Evolutionary conservation across 2,329 filamentous ascomycete genomes (phyloP).

Genomic region (Curvularia hawaiiensis): DNA sequence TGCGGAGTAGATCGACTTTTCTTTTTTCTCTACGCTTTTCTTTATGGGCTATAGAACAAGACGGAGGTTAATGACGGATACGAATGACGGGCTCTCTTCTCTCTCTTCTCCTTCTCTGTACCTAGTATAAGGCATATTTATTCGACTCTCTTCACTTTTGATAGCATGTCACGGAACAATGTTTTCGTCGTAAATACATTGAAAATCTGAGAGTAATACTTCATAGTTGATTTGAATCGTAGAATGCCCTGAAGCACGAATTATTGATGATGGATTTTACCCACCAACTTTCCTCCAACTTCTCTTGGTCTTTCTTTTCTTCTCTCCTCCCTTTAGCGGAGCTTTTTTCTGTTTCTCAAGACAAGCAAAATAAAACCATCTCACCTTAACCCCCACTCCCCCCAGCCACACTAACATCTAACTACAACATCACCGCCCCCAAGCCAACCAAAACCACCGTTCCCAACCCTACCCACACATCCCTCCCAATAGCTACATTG

Average conservation of each 20-base stretch:
- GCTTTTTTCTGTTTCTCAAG: too few relatives aligned
- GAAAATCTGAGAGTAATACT: not conserved
- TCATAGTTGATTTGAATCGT: not conserved
- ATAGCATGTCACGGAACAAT: not conserved
- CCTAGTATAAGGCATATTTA: not conserved
- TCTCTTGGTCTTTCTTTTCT: not conserved
- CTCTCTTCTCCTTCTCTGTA: not conserved
- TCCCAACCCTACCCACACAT: not conserved
- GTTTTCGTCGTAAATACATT: not conserved
- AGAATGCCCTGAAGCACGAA: too few relatives aligned
- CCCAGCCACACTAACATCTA: not conserved
- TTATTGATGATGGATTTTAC: not conserved
- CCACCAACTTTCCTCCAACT: too few relatives aligned
- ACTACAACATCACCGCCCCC: not conserved
- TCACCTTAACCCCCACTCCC: too few relatives aligned
- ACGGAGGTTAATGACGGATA: not conserved
- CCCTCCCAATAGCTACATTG: conserved; percentile 14
- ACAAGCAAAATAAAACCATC: not conserved
- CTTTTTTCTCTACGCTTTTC: not conserved
- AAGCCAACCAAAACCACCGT: not conserved
- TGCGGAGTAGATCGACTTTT: conserved; percentile 15
- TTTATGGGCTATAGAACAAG: not conserved
- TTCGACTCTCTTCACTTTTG: not conserved
- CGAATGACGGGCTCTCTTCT: not conserved
- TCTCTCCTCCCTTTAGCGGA: not conserved